phyloP scores from a whole-genome alignment of 2,329 filamentous ascomycete species.

The Paecilomyces formosus region DNA sequence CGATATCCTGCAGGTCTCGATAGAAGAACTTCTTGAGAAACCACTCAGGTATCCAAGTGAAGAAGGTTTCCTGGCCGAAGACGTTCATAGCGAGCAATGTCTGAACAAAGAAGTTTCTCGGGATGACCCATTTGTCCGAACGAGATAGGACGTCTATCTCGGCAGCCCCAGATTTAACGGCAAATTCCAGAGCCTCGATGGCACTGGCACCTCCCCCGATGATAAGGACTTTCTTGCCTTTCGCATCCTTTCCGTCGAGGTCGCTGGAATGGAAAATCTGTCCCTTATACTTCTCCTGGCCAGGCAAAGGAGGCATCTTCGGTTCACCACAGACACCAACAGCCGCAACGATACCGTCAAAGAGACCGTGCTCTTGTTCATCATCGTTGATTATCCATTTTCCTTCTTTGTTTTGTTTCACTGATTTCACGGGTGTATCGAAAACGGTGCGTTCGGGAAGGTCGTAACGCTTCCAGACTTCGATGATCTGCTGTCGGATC shows the following conservation, averaged over 20 bases:
- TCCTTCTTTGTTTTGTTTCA: slow-evolving; percentile 61
- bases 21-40: slow-evolving; percentile 75
- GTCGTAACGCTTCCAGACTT: slow-evolving; percentile 68
- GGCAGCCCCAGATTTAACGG: slow-evolving; percentile 56
- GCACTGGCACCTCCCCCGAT: slow-evolving; percentile 75
- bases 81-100: slow-evolving; percentile 68
- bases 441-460: slow-evolving; percentile 66
- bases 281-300: slow-evolving; percentile 66
- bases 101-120: slow-evolving; percentile 68
- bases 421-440: slow-evolving; percentile 59
- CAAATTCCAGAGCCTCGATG: slow-evolving; percentile 76
- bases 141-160: slow-evolving; percentile 63
- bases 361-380: slow-evolving; percentile 59
- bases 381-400: slow-evolving; percentile 61
- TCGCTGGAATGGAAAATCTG: slow-evolving; percentile 67
- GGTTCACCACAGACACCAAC: slow-evolving; percentile 74
- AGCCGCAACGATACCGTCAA: slow-evolving; percentile 71
- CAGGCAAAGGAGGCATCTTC: slow-evolving; percentile 63
- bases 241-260: slow-evolving; percentile 63
- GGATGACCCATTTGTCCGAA: slow-evolving; percentile 82
- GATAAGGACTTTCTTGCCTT: slow-evolving; percentile 67
- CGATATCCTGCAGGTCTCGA: slow-evolving; percentile 66
- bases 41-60: slow-evolving; percentile 72
- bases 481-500: slow-evolving; percentile 63
- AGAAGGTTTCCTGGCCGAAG: slow-evolving; percentile 65